Base-by-base conservation (phyloP, 116 monocot genomes). In the Papilionanthe hybrid region DNA sequence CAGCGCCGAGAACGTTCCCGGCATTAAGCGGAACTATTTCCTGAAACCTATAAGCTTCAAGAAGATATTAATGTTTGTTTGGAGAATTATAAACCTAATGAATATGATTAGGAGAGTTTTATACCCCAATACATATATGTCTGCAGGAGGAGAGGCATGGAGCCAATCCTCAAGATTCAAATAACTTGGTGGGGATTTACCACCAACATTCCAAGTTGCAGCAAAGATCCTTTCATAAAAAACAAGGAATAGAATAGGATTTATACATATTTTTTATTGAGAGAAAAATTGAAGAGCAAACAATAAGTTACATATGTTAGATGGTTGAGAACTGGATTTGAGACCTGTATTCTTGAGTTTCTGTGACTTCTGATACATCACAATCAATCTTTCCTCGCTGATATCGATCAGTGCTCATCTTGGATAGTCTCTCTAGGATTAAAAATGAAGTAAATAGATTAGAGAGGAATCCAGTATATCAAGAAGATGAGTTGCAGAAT, bases 331-430 rank as follows among this genome's bases (percentile, higher is more conserved):
- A 4, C 42, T 56, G 1, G 27, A 22, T 47, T 73, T 37, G n/a
- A 72, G 76, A 91, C 97, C 84, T 92, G 77, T 91, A 97, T 42
- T 92, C 88, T 60, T 86, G 89, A 75, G 89, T 79, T 72, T 94
- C 90, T 29, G 89, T 92, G 22, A 91, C 89, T 86, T 97, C 87
- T 22, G 88, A 84, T 47, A 89, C 85, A 82, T 94, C 94, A 48
- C 91, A 83, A 72, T 91, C 89, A 17, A 83, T 81, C 66, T 83
- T 91, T 58, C 89, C 89, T 80, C 86, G 72, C 71, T 78, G 77
- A 72, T 79, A 76, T 81, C 83, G 75, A 42, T 86, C 91, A 13
- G 77, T 7, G 20, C 75, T 86, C 80, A 69, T 84, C 84, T 84
- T 86, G 76, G 81, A 81, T 9, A 68, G 78, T 81, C 77, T 81